These are phyloP conservation scores for Crataegus laevigata DNA, from an alignment of 306 rosid genomes.

Conservation along the genomic window DNA sequence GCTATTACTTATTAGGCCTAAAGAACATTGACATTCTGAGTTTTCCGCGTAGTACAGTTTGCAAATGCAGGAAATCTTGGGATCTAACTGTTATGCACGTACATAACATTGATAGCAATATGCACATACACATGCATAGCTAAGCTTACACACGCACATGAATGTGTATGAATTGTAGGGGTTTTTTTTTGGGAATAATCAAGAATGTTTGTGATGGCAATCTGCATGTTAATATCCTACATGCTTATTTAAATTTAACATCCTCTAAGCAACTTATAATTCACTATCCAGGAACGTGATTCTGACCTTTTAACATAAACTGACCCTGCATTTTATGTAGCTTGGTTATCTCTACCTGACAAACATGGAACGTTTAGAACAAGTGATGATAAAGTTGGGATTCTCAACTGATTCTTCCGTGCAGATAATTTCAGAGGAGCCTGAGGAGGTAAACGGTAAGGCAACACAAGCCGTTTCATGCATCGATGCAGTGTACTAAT, in stretches of 20 bases:
- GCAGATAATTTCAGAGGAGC: conserved; percentile 42
- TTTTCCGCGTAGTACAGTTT: background rate
- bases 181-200: background rate
- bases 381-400: conserved; percentile 71
- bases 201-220: background rate
- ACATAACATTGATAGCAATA: too few species aligned
- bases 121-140: background rate
- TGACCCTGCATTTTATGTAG: conserved; percentile 31
- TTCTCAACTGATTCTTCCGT: conserved; percentile 66
- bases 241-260: background rate
- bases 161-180: background rate
- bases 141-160: background rate
- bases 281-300: background rate
- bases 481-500: background rate
- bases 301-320: conserved; percentile 22
- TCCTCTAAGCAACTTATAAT: background rate
- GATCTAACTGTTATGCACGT: background rate
- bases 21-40: background rate
- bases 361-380: conserved; percentile 67
- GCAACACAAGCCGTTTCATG: conserved; percentile 1
- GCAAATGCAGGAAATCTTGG: background rate
- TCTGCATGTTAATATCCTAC: background rate
- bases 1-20: background rate
- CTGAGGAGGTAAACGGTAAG: conserved; percentile 34
- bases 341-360: conserved; percentile 80